phyloP scores from a whole-genome alignment of 805 yeast genomes.

The Priceomyces carsonii region DNA sequence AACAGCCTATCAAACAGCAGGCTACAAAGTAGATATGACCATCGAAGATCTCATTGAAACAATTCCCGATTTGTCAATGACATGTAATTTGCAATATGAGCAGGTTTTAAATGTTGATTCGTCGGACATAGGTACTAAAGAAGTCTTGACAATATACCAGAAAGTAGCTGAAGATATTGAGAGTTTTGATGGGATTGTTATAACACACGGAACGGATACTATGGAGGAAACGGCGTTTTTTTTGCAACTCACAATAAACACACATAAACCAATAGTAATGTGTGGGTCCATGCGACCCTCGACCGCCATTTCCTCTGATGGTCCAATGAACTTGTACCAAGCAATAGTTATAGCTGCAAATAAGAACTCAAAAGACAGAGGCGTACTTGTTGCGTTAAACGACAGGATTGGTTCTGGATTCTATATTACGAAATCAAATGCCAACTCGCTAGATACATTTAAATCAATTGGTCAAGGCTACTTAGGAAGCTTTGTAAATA shows the following conservation, averaged over 20 bases:
- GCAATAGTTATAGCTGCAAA: conserved; percentile 65
- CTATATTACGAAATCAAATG: conserved; percentile 69
- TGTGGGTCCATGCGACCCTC: conserved; percentile 79
- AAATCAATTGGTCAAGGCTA: conserved; percentile 69
- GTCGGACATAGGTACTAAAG: conserved; percentile 50
- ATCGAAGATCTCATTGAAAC: conserved; percentile 51
- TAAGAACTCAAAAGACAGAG: conserved; percentile 52
- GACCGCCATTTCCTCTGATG: conserved; percentile 68
- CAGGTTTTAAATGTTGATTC: conserved; percentile 65
- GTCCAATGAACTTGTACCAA: conserved; percentile 71
- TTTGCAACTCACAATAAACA: conserved; percentile 48
- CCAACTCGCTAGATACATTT: conserved; percentile 70
- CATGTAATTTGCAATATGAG: conserved; percentile 60
- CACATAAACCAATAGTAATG: conserved; percentile 58
- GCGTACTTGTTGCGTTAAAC: conserved; percentile 63
- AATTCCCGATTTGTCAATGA: conserved; percentile 55
- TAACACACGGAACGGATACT: conserved; percentile 74
- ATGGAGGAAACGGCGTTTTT: conserved; percentile 69
- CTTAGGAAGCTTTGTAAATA: conserved; percentile 67
- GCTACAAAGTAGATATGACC: conserved; percentile 43
- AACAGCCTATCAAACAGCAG: conserved; percentile 41
- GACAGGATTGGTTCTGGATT: conserved; percentile 71
- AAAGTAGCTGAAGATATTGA: conserved; percentile 47
- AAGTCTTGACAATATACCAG: conserved; percentile 46
- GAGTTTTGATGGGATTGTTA: conserved; percentile 57